Conservation (phyloP, 2,329 filamentous ascomycete species). For the Cercospora berteroae region DNA sequence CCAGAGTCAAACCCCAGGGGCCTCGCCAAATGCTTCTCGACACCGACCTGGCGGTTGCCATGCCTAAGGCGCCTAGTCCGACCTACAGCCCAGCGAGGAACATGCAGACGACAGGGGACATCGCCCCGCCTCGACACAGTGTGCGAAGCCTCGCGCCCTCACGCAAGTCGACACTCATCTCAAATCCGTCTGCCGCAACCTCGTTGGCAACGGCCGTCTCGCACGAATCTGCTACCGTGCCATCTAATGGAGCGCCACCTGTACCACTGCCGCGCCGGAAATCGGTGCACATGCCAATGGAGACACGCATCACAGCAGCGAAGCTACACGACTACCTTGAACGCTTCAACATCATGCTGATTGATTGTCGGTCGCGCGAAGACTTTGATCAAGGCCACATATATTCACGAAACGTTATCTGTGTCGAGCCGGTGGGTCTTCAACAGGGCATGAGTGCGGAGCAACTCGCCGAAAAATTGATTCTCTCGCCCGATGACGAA, state of each 20-base stretch:
- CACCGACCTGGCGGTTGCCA: constrained; percentile 52
- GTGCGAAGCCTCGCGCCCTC: constrained; percentile 61
- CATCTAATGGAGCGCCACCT: neutral
- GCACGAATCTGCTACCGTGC: neutral
- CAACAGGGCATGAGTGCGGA: constrained; percentile 66
- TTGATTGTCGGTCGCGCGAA: constrained; percentile 78
- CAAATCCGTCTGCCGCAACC: constrained; percentile 29
- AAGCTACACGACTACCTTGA: constrained; percentile 70
- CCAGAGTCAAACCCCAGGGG: constrained; percentile 40
- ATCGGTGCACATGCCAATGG: constrained; percentile 54
- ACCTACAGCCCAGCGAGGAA: constrained; percentile 77
- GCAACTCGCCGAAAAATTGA: constrained; percentile 64
- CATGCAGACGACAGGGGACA: constrained; percentile 63
- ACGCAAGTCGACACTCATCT: constrained; percentile 52
- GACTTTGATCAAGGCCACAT: constrained; percentile 89
- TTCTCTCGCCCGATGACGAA: constrained; percentile 72
- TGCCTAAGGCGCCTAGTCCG: constrained; percentile 70
- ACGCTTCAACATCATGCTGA: constrained; percentile 68
- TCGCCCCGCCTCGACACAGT: constrained; percentile 64
- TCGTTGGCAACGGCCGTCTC: constrained; percentile 30
- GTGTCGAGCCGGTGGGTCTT: constrained; percentile 78
- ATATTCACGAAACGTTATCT: constrained; percentile 77
- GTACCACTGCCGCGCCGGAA: constrained; percentile 35
- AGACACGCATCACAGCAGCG: constrained; percentile 63
- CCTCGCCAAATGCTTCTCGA: constrained; percentile 58